Evolutionary conservation across 345 rosid genomes (phyloP), one percentile per base, ranked within the genome.

Genomic region (Noccaea bulbosa): DNA sequence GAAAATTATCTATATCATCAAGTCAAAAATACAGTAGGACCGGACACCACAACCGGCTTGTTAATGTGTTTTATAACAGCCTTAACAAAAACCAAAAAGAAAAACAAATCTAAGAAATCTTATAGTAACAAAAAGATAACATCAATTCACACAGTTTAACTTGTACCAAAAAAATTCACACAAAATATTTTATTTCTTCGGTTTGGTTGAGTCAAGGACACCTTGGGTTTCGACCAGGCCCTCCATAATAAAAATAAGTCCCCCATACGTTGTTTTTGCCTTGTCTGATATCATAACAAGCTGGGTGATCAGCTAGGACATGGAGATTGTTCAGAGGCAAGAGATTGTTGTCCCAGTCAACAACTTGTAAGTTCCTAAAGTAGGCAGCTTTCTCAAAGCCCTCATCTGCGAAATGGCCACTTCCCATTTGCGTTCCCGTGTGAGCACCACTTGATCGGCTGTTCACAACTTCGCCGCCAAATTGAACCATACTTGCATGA

Each of bases 401-500:
- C 84, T 89, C 97, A 27, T 78, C 84, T 0, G 95, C 90, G 47
- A 91, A 94, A 81, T 84, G 97, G 4, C 99, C 99, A 57, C 99
- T 94, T 4, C 99, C 99, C 99, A 94, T 94, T 55, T 94, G 91
- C 0, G 99, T 94, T 6, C 87, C 74, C 2, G 99, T 91, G 88
- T 94, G 99, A 61, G 45, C 76, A 43, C 68, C 88, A 12, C 88
- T 82, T 10, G 96, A 81, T 72, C 90, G 75, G 8, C 87, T 77
- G 80, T 94, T 94, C 12, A 94, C 97, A 22, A 86, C 79, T 69
- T 94, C 99, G 14, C 99, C 97, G 4, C 99, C 99, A 50, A 89
- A 94, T 68, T 94, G 99, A 17, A 94, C 82, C 99, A 94, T 91
- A 68, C 83, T 94, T 34, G 99, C 97, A 65, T 91, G 96, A 82